A percentile compares a stretch with the other conserved stretches of the same genome.
Conservation (phyloP, 2,329 filamentous ascomycete genomes). For the Elsinoe batatas region DNA sequence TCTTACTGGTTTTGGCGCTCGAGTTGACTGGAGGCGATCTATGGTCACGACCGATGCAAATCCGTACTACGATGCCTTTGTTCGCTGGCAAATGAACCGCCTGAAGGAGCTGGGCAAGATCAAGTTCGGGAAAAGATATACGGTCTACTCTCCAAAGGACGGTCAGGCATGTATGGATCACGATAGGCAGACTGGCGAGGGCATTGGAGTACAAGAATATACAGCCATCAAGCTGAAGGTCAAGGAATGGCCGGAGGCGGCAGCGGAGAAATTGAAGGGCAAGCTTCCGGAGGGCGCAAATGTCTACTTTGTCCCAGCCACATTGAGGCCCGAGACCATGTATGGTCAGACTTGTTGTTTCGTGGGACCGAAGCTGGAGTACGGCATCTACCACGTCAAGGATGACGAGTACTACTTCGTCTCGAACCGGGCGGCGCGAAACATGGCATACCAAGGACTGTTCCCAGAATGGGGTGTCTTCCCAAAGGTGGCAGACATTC, state of each 20-base stretch:
- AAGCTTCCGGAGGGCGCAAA: conserved; percentile 71
- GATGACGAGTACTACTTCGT: conserved; percentile 67
- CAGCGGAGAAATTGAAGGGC: conserved; percentile 59
- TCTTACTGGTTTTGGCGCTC: conserved; percentile 70
- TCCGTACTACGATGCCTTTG: conserved; percentile 91
- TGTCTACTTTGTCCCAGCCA: conserved; percentile 85
- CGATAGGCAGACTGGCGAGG: conserved; percentile 71
- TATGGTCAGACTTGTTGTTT: conserved; percentile 97
- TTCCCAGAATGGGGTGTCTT: conserved; percentile 68
- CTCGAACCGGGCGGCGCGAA: conserved; percentile 73
- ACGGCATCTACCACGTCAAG: conserved; percentile 71
- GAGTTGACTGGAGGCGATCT: conserved; percentile 86
- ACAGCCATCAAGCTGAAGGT: conserved; percentile 85
- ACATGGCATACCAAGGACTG: conserved; percentile 91
- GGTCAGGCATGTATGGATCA: conserved; percentile 83
- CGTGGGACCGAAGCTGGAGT: conserved; percentile 78
- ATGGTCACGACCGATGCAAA: conserved; percentile 96
- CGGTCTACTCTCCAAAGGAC: conserved; percentile 85
- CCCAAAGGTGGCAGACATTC: conserved; percentile 63
- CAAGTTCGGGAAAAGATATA: conserved; percentile 86
- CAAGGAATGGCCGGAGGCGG: conserved; percentile 74
- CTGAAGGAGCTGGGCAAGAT: conserved; percentile 85
- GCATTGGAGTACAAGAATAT: conserved; percentile 81
- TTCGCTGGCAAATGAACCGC: conserved; percentile 94
- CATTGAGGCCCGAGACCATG: conserved; percentile 93